phyloP scores from a whole-genome alignment of 192 early-diverging fungal species.

The Rhizophagus clarus region DNA sequence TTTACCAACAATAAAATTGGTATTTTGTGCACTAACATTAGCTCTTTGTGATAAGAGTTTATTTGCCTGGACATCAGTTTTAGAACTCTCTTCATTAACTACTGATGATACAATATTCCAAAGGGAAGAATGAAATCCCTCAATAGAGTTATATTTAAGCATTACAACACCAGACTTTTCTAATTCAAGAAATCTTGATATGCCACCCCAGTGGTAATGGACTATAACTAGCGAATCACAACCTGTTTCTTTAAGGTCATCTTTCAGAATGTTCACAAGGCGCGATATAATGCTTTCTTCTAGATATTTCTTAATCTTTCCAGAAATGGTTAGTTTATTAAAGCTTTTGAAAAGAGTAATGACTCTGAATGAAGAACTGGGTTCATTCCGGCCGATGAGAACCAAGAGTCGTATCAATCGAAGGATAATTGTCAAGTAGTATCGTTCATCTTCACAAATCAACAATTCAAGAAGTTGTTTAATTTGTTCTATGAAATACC shows the following conservation, averaged over 20 bases:
- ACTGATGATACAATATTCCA: neutral
- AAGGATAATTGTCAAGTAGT: neutral
- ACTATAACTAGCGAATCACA: slow-evolving; percentile 21
- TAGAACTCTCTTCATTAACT: neutral
- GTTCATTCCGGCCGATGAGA: neutral
- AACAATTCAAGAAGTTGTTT: slow-evolving; percentile 1
- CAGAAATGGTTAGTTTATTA: neutral
- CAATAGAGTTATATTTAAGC: slow-evolving; percentile 7
- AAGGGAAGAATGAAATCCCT: slow-evolving; percentile 7
- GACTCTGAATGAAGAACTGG: neutral
- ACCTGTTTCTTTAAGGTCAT: neutral
- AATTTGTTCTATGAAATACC: neutral
- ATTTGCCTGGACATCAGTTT: neutral
- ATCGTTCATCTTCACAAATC: no score
- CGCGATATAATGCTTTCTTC: neutral
- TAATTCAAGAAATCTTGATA: neutral
- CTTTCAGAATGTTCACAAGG: neutral
- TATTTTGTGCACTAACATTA: neutral
- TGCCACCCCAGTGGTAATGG: neutral
- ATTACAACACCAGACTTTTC: neutral
- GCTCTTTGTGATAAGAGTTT: neutral
- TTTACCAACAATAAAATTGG: neutral
- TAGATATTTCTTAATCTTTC: neutral
- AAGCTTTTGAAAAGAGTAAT: neutral
- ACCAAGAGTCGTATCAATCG: slow-evolving; percentile 19